Evolutionary conservation across 139 green algal species (phyloP), one percentile per base, ranked within the genome.

Genomic region (Cymbomonas tetramitiformis): DNA sequence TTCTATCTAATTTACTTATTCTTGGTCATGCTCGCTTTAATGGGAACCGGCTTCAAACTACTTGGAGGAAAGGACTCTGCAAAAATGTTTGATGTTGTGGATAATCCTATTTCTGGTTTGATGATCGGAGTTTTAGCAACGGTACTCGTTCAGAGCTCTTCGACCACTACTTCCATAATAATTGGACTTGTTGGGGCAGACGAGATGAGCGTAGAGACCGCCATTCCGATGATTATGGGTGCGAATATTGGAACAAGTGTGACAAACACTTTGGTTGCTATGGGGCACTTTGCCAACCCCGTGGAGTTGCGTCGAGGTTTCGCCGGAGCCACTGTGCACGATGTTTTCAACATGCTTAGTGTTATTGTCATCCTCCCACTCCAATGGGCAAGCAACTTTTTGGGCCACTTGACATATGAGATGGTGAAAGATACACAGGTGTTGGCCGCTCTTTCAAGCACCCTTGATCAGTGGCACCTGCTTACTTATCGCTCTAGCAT

Each of bases 41-140:
- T 54, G 46, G 46, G 46, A 18, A 54, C 46, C 21, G 46, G 46
- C 19, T 54, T 54, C 46, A 54, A 54, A 28, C 46, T 54, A 4
- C 46, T 54, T 21, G 46, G 46, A 7, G 46, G 46, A 5, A 54
- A 54, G 18, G 8, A 39, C 46, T 36, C 21, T 12, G 46, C 46
- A 5, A 54, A 54, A 28, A 54, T 54, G 46, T 54, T 54, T 28
- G 46, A 54, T 12, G 46, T 54, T 12, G 46, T 34, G 4, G 46
- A 54, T 28, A 54, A 54, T 28, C 46, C 46, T 7, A 54, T 54
- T 28, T 54, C 46, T 28, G 46, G 26, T 5, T 28, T 54, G 4
- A 54, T 54, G 46, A 12, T 54, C 23, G 46, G 46, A 23, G 36
- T 54, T 28, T 28, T 54, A 26, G 46, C 23, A 12, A 54, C 46